A percentile compares a stretch with the other conserved stretches of the same genome.
Evolutionary conservation across 805 yeast species (phyloP).

Genomic region (Blastobotrys robertii): DNA sequence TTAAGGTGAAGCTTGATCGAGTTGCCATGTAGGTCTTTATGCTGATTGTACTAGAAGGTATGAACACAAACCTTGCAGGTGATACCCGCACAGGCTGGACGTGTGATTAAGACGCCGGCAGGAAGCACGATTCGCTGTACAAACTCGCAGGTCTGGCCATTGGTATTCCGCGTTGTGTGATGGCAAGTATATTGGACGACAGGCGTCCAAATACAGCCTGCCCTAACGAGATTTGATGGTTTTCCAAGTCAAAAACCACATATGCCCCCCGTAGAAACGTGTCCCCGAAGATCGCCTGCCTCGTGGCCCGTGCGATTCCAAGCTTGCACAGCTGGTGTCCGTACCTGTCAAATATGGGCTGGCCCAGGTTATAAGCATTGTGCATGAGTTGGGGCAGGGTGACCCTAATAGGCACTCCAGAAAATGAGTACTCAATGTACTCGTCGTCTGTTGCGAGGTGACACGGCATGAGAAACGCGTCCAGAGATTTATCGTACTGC

Average conservation of each 20-base stretch:
- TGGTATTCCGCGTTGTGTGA: conserved; percentile 1
- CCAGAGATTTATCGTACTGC: background rate
- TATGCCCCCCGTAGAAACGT: conserved; percentile 43
- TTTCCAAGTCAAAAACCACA: conserved; percentile 45
- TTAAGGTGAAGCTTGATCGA: no score
- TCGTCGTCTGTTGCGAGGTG: background rate
- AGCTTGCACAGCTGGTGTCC: conserved; percentile 4
- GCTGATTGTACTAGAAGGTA: no score
- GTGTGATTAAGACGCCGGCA: no score
- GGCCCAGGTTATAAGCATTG: background rate
- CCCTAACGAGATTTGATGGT: conserved; percentile 44
- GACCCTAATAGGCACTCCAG: conserved; percentile 1
- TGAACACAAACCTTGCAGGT: no score
- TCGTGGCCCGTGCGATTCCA: conserved; percentile 1
- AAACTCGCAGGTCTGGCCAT: background rate
- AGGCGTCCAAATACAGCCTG: conserved; percentile 26
- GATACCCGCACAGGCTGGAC: no score
- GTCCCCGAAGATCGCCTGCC: conserved; percentile 38
- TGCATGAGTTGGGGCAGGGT: conserved; percentile 1
- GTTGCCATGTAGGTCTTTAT: no score
- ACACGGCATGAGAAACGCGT: conserved; percentile 5
- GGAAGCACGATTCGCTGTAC: no score
- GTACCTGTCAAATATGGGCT: background rate
- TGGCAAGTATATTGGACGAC: conserved; percentile 34
- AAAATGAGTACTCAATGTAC: conserved; percentile 1